Base-by-base conservation (phyloP, 441 rosid genomes). In the Jatropha multifida region DNA sequence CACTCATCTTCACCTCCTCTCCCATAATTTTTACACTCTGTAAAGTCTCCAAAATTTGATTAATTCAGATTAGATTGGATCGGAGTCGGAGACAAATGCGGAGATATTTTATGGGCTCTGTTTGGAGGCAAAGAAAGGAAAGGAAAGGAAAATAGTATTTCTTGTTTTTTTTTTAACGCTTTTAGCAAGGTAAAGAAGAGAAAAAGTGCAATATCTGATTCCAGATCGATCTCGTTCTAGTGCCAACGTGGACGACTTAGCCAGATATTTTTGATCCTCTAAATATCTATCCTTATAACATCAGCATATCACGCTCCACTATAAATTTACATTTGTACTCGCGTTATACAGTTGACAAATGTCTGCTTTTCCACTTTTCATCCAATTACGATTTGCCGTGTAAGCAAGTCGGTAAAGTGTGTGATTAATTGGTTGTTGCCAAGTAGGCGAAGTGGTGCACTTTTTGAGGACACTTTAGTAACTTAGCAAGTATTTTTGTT, bases 211-310 rank as follows among this genome's bases (percentile, higher is more conserved):
- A 81, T 71, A 79, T 88, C 82, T 65, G 83, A 84, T 84, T 89
- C 93, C 94, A 87, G 86, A 85, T 85, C 79, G 83, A 62, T 78
- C 74, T 48, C 38, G 70, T 58, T 42, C 9, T 6, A 5, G 5
- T 75, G 92, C 94, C 90, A 61, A 85, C 96, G 96, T 94, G 99
- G 98, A 89, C 88, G 85, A 81, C 73, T 87, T 61, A 78, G 74
- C 81, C 70, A 87, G 93, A 94, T 92, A 92, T 92, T 92, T 92
- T 87, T 73, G 84, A 90, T 92, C 87, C 83, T 77, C 78, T 48
- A 82, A 88, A 89, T 78, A 85, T 82, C 85, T 80, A 52, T 32
- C 72, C 52, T 32, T 62, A 20, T 13, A 44, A n/a, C 10, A 61
- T 71, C 74, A 14, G n/a, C 23, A 32, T 63, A 76, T 42, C 70